Conservation (phyloP, 1,284 basidiomycete species). For the Cutaneotrichosporon mucoides region DNA sequence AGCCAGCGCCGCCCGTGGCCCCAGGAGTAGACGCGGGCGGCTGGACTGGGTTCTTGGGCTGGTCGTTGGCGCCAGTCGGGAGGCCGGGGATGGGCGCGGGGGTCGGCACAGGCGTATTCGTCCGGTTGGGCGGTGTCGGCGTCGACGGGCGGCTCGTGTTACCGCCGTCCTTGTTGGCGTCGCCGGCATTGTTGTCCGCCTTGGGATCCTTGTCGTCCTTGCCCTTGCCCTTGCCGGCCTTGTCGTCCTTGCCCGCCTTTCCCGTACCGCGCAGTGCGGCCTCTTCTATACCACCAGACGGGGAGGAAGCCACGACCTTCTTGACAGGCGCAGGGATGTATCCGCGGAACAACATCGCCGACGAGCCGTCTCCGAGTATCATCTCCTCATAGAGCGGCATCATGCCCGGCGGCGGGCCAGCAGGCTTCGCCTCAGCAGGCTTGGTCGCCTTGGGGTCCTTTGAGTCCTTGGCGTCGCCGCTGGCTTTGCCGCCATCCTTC, state of each 20-base stretch:
- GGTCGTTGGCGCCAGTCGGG: neutral
- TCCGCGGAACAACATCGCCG: neutral
- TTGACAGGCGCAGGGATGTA: neutral
- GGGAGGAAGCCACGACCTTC: too few relatives aligned
- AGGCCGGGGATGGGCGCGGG: neutral
- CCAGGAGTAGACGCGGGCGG: neutral
- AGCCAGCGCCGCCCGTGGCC: neutral
- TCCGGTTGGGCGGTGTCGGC: neutral
- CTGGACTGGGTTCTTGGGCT: neutral
- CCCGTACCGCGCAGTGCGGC: too few relatives aligned
- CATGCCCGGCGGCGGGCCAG: constrained; percentile 1
- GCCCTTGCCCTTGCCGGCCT: neutral
- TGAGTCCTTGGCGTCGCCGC: neutral
- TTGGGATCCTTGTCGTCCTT: neutral
- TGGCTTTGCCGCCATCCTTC: neutral
- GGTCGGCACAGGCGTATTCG: neutral
- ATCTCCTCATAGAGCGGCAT: neutral
- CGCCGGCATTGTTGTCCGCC: neutral
- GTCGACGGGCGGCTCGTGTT: neutral
- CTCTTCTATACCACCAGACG: too few relatives aligned
- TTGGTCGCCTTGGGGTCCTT: neutral
- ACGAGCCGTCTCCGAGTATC: neutral
- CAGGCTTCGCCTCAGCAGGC: neutral
- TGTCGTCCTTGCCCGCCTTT: neutral
- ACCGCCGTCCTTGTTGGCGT: neutral